phyloP scores from a whole-genome alignment of 1,284 basidiomycete genomes.

The Volvariella surrecta region DNA sequence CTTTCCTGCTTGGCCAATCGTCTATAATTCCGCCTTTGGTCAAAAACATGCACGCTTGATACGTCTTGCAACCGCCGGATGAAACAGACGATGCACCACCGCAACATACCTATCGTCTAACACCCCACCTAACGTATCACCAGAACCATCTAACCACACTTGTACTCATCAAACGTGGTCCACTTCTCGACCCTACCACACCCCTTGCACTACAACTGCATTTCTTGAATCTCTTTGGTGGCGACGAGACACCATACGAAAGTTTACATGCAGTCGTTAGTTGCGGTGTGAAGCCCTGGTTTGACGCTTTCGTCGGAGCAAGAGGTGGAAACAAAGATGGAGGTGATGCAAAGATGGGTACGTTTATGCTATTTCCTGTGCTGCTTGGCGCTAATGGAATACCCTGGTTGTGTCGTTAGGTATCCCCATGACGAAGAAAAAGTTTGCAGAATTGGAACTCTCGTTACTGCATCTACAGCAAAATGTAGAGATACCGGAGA shows the following conservation, averaged over 20 bases:
- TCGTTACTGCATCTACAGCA: slow-evolving; percentile 95
- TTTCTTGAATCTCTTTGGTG: slow-evolving; percentile 88
- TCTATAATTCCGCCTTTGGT: too few relatives aligned
- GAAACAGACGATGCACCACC: slow-evolving; percentile 49
- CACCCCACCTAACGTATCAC: slow-evolving; percentile 73
- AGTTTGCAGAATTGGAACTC: slow-evolving; percentile 97
- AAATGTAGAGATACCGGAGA: slow-evolving; percentile 98
- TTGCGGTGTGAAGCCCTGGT: slow-evolving; percentile 95
- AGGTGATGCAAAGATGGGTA: slow-evolving; percentile 81
- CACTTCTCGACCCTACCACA: slow-evolving; percentile 70
- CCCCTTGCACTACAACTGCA: slow-evolving; percentile 86
- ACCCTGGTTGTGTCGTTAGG: slow-evolving; percentile 31
- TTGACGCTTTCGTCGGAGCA: slow-evolving; percentile 89
- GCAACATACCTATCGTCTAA: slow-evolving; percentile 62
- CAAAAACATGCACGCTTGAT: neutral
- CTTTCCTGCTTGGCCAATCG: too few relatives aligned
- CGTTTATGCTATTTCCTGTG: slow-evolving; percentile 21
- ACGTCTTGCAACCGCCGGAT: neutral
- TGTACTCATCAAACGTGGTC: slow-evolving; percentile 89
- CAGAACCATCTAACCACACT: slow-evolving; percentile 79
- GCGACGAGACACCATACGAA: slow-evolving; percentile 90
- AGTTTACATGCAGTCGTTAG: slow-evolving; percentile 95
- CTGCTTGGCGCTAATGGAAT: neutral
- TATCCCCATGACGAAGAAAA: slow-evolving; percentile 98
- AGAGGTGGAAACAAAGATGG: slow-evolving; percentile 71